phyloP scores from a whole-genome alignment of 2,329 filamentous ascomycete species.

The Fusarium armeniacum region DNA sequence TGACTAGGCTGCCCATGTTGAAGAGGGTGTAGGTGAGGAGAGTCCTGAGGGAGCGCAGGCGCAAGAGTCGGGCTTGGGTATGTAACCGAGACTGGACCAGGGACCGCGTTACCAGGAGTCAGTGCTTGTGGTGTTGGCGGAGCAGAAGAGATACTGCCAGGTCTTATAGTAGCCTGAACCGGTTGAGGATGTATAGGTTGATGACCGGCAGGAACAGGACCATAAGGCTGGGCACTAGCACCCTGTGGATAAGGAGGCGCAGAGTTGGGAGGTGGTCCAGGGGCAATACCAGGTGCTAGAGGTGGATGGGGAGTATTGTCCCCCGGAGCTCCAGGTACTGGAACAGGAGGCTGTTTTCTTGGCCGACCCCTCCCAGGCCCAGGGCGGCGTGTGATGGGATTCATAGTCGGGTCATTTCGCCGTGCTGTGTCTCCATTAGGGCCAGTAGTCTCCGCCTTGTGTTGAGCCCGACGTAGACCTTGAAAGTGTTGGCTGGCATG shows the following conservation, averaged over 20 bases:
- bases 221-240: conserved; percentile 9
- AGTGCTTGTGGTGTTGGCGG: conserved; percentile 7
- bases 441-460: conserved; percentile 63
- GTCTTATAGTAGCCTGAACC: conserved; percentile 6
- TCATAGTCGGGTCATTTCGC: conserved; percentile 65
- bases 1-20: conserved; percentile 32
- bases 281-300: conserved; percentile 16
- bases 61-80: conserved; percentile 44
- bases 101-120: conserved; percentile 4
- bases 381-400: conserved; percentile 72
- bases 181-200: conserved; percentile 10
- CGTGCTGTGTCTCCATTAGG: conserved; percentile 53
- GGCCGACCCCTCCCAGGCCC: conserved; percentile 70
- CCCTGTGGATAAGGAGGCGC: conserved; percentile 19
- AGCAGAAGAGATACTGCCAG: conserved; percentile 7
- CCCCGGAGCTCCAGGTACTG: conserved; percentile 25
- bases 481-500: conserved; percentile 70
- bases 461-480: conserved; percentile 68
- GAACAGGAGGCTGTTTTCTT: conserved; percentile 59
- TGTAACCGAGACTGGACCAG: conserved; percentile 18
- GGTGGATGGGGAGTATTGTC: conserved; percentile 24
- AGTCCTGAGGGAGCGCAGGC: conserved; percentile 32
- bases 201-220: conserved; percentile 5
- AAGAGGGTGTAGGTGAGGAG: conserved; percentile 45
- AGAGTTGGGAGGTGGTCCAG: conserved; percentile 25